Conservation (phyloP, 805 yeast species). For the Starmera quercuum region DNA sequence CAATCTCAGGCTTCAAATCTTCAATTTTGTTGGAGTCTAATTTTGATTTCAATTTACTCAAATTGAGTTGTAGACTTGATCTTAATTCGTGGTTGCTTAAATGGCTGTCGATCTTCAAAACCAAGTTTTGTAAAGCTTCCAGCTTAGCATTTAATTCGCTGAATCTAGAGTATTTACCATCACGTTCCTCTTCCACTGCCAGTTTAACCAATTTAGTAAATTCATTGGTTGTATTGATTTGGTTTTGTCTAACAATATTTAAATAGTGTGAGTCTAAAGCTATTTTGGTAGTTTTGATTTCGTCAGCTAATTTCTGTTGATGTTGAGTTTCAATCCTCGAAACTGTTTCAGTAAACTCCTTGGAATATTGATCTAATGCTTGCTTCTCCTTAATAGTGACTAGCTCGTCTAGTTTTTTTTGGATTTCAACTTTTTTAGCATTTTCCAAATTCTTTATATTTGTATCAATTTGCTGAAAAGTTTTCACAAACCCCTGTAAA, state of each 20-base stretch:
- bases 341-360: constrained; percentile 58
- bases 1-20: constrained; percentile 20
- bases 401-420: constrained; percentile 14
- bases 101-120: constrained; percentile 28
- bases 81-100: constrained; percentile 30
- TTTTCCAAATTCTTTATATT: constrained; percentile 9
- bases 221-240: constrained; percentile 61
- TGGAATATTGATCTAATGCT: constrained; percentile 48
- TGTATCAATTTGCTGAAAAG: constrained; percentile 14
- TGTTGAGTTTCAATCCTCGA: constrained; percentile 51
- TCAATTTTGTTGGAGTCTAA: constrained; percentile 31
- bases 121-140: constrained; percentile 48
- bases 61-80: constrained; percentile 34
- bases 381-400: constrained; percentile 38
- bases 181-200: constrained; percentile 65
- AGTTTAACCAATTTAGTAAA: constrained; percentile 51
- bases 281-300: constrained; percentile 59
- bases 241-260: constrained; percentile 60
- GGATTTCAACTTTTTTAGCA: constrained; percentile 6
- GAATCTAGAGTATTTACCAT: constrained; percentile 68
- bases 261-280: constrained; percentile 64
- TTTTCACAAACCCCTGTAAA: constrained; percentile 7
- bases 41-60: constrained; percentile 33
- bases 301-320: constrained; percentile 47
- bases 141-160: constrained; percentile 49